Conservation (phyloP, 306 rosid species). For the Prinsepia uniflora region DNA sequence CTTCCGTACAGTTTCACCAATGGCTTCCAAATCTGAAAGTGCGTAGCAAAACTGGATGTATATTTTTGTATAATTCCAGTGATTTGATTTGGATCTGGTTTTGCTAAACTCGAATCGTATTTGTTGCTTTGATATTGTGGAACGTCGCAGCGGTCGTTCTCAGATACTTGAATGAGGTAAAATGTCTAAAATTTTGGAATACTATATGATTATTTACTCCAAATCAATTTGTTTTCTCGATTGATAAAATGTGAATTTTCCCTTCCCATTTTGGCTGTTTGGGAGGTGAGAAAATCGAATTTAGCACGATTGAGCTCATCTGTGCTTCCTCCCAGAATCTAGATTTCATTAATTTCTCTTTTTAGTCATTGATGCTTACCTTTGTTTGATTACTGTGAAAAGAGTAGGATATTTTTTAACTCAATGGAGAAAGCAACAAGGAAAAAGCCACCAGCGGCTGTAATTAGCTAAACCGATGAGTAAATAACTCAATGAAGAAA, state of each 20-base stretch:
- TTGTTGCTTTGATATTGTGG: neutral
- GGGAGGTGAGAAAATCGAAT: neutral
- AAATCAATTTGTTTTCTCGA: neutral
- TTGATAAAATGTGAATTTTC: neutral
- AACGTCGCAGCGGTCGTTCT: slow-evolving; percentile 73
- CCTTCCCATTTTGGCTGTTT: slow-evolving; percentile 6
- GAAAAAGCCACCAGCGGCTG: too few relatives aligned
- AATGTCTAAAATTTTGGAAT: neutral
- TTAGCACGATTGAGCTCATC: too few relatives aligned
- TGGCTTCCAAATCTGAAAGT: slow-evolving; percentile 83
- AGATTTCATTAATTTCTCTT: too few relatives aligned
- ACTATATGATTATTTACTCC: neutral
- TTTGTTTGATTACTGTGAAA: neutral
- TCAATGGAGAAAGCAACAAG: too few relatives aligned
- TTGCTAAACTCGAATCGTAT: neutral
- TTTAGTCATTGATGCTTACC: too few relatives aligned
- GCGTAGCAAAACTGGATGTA: slow-evolving; percentile 45
- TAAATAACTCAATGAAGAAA: slow-evolving; percentile 76
- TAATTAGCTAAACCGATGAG: slow-evolving; percentile 22
- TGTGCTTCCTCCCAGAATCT: too few relatives aligned
- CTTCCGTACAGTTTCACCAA: slow-evolving; percentile 30
- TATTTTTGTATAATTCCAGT: neutral
- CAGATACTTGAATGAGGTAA: slow-evolving; percentile 81
- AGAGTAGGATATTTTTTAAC: too few relatives aligned
- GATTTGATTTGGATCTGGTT: neutral